Percentiles rank a stretch among this genome's conserved stretches.
Conservation (phyloP, 768 basidiomycete genomes). For the Boletus sensibilis region DNA sequence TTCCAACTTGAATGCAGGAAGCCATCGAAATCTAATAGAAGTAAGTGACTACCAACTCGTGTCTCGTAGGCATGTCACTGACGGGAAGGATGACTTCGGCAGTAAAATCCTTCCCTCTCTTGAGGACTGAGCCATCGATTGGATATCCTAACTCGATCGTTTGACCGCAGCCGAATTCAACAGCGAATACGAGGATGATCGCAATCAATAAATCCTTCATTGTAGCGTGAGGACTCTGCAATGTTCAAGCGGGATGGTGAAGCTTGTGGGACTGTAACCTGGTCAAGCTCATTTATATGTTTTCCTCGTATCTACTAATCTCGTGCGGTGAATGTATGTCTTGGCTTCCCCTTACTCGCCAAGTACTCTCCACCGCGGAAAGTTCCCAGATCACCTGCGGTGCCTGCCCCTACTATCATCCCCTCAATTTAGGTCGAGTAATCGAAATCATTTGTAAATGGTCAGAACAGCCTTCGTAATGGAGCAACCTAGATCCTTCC, state of each 20-base stretch:
- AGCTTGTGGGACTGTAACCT: background rate
- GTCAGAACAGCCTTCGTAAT: background rate
- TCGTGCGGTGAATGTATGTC: background rate
- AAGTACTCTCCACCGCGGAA: background rate
- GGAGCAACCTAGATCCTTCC: background rate
- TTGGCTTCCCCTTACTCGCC: background rate
- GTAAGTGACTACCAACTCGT: background rate
- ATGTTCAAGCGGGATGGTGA: background rate
- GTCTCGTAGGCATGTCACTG: background rate
- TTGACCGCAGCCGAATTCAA: background rate
- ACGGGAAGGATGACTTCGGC: constrained; percentile 1
- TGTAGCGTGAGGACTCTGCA: background rate
- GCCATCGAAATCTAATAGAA: background rate
- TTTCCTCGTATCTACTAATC: background rate
- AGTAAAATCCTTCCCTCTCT: background rate
- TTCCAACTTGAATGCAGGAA: constrained; percentile 17
- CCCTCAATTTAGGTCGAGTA: background rate
- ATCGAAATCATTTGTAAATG: background rate
- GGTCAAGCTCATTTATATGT: background rate
- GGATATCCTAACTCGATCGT: background rate
- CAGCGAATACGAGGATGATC: background rate
- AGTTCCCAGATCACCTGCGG: too few relatives aligned
- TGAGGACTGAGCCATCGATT: background rate
- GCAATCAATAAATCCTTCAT: background rate
- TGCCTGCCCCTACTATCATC: background rate